phyloP scores from a whole-genome alignment of 345 rosid genomes.

The Salix koriyanagi region DNA sequence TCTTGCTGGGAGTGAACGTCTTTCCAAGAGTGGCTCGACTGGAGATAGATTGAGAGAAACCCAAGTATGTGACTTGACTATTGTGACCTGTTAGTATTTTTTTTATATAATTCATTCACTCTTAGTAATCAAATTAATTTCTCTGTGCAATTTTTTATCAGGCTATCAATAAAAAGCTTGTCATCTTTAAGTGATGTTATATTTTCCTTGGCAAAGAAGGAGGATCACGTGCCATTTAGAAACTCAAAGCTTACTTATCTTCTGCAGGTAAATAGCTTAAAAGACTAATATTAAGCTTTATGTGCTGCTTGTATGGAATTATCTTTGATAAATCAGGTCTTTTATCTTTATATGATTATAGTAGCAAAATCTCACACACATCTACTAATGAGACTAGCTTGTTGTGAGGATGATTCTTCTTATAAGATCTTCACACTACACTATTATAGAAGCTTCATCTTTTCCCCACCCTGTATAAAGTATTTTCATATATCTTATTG shows the following conservation, averaged over 20 bases:
- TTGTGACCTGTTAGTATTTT: neutral
- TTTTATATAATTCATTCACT: neutral
- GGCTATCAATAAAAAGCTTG: conserved; percentile 92
- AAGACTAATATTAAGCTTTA: neutral
- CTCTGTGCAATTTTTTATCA: conserved; percentile 23
- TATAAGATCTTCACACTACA: neutral
- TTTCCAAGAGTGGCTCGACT: conserved; percentile 91
- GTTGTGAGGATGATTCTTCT: neutral
- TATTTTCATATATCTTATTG: neutral
- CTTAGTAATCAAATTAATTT: conserved; percentile 1
- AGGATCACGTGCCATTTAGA: conserved; percentile 86
- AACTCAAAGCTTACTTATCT: conserved; percentile 96
- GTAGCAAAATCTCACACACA: neutral
- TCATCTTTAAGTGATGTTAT: conserved; percentile 88
- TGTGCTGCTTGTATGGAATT: neutral
- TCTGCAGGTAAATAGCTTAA: conserved; percentile 64
- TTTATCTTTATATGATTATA: neutral
- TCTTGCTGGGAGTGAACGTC: conserved; percentile 99
- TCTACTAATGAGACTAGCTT: neutral
- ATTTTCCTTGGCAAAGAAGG: conserved; percentile 87
- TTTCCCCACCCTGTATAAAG: neutral
- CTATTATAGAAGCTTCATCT: neutral
- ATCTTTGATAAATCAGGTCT: neutral
- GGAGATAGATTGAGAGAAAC: conserved; percentile 95
- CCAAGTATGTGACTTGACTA: conserved; percentile 43